Conservation (phyloP, 2,329 filamentous ascomycete species). For the Hortaea werneckii region DNA sequence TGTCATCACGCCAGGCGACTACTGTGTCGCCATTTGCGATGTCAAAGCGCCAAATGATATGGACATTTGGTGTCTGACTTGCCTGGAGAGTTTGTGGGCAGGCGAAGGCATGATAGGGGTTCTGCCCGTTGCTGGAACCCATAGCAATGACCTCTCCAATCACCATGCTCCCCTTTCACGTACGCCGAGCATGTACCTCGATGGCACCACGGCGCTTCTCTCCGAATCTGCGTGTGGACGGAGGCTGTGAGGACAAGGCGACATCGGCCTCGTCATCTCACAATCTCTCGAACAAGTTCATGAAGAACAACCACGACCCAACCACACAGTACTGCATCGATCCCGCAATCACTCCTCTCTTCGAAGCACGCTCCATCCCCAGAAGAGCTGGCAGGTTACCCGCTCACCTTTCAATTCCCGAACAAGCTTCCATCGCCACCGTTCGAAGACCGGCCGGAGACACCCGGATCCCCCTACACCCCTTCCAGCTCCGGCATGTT, state of each 20-base stretch:
- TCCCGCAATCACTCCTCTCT: not conserved
- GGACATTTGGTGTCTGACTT: conserved; percentile 4
- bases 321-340: not conserved
- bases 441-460: conserved; percentile 1
- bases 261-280: not conserved
- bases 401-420: not conserved
- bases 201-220: not conserved
- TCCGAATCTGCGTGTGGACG: not conserved
- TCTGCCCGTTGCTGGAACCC: not conserved
- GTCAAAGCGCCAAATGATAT: not conserved
- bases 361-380: not conserved
- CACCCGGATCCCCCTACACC: conserved; percentile 4
- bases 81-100: conserved; percentile 8
- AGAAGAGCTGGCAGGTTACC: not conserved
- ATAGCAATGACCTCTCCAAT: too few relatives aligned
- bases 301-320: not conserved
- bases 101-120: conserved; percentile 3
- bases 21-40: conserved; percentile 3
- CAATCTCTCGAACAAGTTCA: not conserved
- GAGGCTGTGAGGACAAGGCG: not conserved
- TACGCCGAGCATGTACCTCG: not conserved
- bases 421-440: not conserved
- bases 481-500: conserved; percentile 7
- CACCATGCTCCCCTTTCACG: too few relatives aligned
- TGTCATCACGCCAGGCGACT: conserved; percentile 1